These are phyloP conservation scores for Tylopilus balloui DNA, from an alignment of 768 basidiomycete species.

Conservation along the genomic window DNA sequence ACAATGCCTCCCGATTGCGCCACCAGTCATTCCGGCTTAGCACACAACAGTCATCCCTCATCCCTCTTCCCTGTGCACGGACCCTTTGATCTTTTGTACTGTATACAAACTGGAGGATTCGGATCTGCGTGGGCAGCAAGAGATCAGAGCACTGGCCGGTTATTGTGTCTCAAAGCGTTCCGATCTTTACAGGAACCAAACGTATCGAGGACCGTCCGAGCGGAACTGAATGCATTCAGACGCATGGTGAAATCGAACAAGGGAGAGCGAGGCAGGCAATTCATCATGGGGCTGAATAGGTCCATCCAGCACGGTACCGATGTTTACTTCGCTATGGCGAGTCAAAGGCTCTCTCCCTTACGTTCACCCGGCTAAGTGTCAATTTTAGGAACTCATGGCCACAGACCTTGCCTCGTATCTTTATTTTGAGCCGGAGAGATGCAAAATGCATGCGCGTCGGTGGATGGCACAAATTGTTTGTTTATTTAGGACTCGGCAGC, in stretches of 20 bases:
- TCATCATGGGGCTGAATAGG: slow-evolving; percentile 38
- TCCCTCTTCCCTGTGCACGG: slow-evolving; percentile 23
- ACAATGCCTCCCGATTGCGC: background rate
- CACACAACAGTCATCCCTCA: background rate
- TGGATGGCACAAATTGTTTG: slow-evolving; percentile 42
- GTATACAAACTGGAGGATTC: slow-evolving; percentile 20
- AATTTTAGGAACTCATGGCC: slow-evolving; percentile 38
- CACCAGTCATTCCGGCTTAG: background rate
- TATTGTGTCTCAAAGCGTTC: slow-evolving; percentile 40
- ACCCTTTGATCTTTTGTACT: slow-evolving; percentile 21
- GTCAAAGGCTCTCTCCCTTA: slow-evolving; percentile 1
- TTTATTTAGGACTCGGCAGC: background rate
- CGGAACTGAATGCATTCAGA: slow-evolving; percentile 35
- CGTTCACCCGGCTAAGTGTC: background rate
- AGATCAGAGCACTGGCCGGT: slow-evolving; percentile 26
- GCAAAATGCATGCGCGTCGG: slow-evolving; percentile 27
- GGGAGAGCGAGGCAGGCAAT: slow-evolving; percentile 25
- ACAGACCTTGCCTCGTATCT: slow-evolving; percentile 35
- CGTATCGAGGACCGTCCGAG: slow-evolving; percentile 18
- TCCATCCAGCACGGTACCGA: slow-evolving; percentile 29
- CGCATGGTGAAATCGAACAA: slow-evolving; percentile 26
- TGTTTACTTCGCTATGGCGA: slow-evolving; percentile 40
- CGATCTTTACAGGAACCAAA: slow-evolving; percentile 7
- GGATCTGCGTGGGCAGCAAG: slow-evolving; percentile 22
- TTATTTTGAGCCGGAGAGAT: slow-evolving; percentile 16